A percentile compares a stretch with the other conserved stretches of the same genome.
Conservation (phyloP, 371 early-diverging fungal species). For the Paraphysoderma sedebokerense region DNA sequence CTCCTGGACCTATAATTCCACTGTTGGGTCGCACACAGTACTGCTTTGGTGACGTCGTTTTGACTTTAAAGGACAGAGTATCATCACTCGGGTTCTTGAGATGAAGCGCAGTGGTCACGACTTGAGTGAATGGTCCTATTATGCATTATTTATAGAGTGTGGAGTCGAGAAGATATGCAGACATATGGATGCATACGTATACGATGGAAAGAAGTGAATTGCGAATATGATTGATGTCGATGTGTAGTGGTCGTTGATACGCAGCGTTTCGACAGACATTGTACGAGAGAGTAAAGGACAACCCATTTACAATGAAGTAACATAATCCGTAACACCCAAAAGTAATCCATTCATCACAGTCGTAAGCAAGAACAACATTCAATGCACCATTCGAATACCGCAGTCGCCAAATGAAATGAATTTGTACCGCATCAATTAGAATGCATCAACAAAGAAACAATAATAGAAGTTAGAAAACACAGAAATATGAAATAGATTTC, state of each 20-base stretch:
- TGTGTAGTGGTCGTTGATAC: background rate
- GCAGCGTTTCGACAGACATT: too few species aligned
- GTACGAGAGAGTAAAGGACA: too few species aligned
- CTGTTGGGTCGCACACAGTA: constrained; percentile 94
- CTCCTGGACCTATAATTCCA: constrained; percentile 60
- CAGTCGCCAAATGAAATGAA: too few species aligned
- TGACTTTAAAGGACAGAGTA: constrained; percentile 83
- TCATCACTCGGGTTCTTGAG: constrained; percentile 49
- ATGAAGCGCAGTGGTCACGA: constrained; percentile 37
- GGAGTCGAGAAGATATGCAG: background rate
- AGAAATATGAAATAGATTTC: too few species aligned
- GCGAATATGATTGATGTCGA: background rate
- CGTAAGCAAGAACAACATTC: too few species aligned
- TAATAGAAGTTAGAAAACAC: background rate
- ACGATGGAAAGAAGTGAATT: background rate
- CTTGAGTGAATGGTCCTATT: constrained; percentile 58
- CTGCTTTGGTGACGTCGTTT: constrained; percentile 94
- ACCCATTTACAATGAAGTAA: too few species aligned
- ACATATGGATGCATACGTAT: background rate
- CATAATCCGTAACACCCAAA: too few species aligned
- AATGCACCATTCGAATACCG: too few species aligned
- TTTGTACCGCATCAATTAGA: too few species aligned
- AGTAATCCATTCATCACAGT: too few species aligned
- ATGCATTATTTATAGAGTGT: background rate
- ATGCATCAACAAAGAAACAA: background rate